Conservation (phyloP, 345 rosid species). For the Carallia pectinifolia region DNA sequence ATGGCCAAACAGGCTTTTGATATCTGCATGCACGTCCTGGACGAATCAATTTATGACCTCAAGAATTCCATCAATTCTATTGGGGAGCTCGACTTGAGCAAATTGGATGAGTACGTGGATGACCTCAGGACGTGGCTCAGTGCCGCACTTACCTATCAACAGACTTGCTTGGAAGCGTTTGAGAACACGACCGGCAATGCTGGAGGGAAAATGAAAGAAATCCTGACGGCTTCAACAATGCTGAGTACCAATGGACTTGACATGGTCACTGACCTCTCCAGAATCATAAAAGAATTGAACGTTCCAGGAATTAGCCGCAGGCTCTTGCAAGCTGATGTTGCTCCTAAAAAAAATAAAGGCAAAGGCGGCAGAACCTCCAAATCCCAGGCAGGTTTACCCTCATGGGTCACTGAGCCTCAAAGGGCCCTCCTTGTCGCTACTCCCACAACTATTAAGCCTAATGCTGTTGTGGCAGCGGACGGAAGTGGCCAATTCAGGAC, state of each 20-base stretch:
- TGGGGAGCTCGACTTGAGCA: slow-evolving; percentile 34
- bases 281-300: slow-evolving; percentile 27
- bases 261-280: slow-evolving; percentile 48
- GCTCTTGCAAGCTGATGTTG: not conserved
- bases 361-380: no score
- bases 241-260: slow-evolving; percentile 73
- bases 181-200: slow-evolving; percentile 46
- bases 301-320: slow-evolving; percentile 18
- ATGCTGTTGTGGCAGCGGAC: slow-evolving; percentile 62
- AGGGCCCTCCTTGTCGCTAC: slow-evolving; percentile 37
- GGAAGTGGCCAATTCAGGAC: slow-evolving; percentile 66
- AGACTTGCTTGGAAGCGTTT: slow-evolving; percentile 71
- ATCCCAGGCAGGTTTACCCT: slow-evolving; percentile 31
- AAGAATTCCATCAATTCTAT: slow-evolving; percentile 40
- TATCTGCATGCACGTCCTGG: slow-evolving; percentile 50
- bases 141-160: slow-evolving; percentile 68
- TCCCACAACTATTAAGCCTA: slow-evolving; percentile 32
- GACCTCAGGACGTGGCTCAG: slow-evolving; percentile 72
- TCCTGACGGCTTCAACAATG: slow-evolving; percentile 41
- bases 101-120: slow-evolving; percentile 32
- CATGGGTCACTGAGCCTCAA: slow-evolving; percentile 41
- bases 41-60: slow-evolving; percentile 56
- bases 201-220: slow-evolving; percentile 40
- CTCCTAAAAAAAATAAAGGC: no score
- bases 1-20: slow-evolving; percentile 49